These are phyloP conservation scores for Colletotrichum eremochloae DNA, from an alignment of 2,329 filamentous ascomycete species.

Conservation along the genomic window DNA sequence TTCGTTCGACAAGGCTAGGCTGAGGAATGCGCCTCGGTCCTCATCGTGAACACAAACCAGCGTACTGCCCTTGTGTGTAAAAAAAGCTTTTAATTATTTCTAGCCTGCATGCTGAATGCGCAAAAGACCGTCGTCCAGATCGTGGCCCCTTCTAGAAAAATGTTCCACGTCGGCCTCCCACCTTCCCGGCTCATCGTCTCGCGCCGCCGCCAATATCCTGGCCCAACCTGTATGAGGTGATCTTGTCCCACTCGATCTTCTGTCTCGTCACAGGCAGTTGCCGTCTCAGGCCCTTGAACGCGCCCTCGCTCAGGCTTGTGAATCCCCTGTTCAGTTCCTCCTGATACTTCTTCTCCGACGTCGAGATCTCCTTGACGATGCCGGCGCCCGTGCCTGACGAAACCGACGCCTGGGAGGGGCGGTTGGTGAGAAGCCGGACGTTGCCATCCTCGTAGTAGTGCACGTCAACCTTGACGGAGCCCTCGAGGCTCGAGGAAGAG, in stretches of 20 bases:
- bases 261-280: slow-evolving; percentile 97
- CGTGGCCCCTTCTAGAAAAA: not conserved
- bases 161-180: not conserved
- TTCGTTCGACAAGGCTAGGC: not conserved
- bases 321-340: slow-evolving; percentile 96
- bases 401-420: slow-evolving; percentile 75
- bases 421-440: slow-evolving; percentile 91
- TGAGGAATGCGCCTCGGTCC: not conserved
- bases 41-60: not conserved
- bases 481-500: slow-evolving; percentile 76
- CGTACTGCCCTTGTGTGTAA: not conserved
- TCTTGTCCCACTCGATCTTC: slow-evolving; percentile 99
- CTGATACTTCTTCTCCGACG: slow-evolving; percentile 91
- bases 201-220: slow-evolving; percentile 81
- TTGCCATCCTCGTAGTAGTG: slow-evolving; percentile 99
- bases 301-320: slow-evolving; percentile 87
- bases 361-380: slow-evolving; percentile 82
- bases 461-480: slow-evolving; percentile 91
- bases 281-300: slow-evolving; percentile 92
- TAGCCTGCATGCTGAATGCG: slow-evolving; percentile 15
- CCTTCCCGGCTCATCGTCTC: slow-evolving; percentile 57
- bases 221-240: slow-evolving; percentile 89
- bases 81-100: slow-evolving; percentile 7
- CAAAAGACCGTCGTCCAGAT: slow-evolving; percentile 13
- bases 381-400: slow-evolving; percentile 74